Evolutionary conservation across 2,329 filamentous ascomycete species (phyloP).

Genomic region (Monosporascus sp.): DNA sequence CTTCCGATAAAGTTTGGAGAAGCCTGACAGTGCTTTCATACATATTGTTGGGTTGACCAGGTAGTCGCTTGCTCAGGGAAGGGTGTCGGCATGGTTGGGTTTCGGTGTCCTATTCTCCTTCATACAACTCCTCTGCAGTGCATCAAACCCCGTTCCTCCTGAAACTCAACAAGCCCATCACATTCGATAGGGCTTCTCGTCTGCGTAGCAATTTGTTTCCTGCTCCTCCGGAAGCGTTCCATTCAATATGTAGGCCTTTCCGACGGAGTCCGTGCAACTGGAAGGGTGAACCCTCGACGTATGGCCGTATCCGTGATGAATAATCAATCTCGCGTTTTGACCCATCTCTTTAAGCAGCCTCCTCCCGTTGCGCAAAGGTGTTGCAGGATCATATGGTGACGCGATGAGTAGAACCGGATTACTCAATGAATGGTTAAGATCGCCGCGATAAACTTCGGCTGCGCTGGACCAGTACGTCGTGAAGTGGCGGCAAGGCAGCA

Average conservation of each 20-base stretch:
- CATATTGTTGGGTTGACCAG: no score
- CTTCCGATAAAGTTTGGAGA: no score
- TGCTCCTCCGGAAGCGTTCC: conserved; percentile 34
- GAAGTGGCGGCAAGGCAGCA: conserved; percentile 44
- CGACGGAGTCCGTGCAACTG: conserved; percentile 38
- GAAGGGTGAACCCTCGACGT: conserved; percentile 37
- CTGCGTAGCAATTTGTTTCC: conserved; percentile 41
- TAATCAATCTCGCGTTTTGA: conserved; percentile 39
- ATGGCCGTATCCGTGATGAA: conserved; percentile 46
- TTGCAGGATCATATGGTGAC: conserved; percentile 45
- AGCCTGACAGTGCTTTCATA: no score
- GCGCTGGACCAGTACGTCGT: conserved; percentile 38
- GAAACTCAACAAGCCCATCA: no score
- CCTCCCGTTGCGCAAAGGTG: conserved; percentile 42
- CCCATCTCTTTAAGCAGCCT: conserved; percentile 42
- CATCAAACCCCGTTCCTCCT: no score
- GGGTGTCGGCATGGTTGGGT: no score
- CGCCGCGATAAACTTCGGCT: conserved; percentile 42
- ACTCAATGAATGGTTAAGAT: conserved; percentile 37
- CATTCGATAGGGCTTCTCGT: conserved; percentile 39
- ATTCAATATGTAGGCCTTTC: conserved; percentile 34
- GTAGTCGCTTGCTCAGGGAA: no score
- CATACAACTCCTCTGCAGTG: no score
- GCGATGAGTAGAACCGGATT: conserved; percentile 42
- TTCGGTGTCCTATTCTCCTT: no score